These are phyloP conservation scores for Leishmania lainsoni DNA, from an alignment of 208 protist species.

Conservation along the genomic window DNA sequence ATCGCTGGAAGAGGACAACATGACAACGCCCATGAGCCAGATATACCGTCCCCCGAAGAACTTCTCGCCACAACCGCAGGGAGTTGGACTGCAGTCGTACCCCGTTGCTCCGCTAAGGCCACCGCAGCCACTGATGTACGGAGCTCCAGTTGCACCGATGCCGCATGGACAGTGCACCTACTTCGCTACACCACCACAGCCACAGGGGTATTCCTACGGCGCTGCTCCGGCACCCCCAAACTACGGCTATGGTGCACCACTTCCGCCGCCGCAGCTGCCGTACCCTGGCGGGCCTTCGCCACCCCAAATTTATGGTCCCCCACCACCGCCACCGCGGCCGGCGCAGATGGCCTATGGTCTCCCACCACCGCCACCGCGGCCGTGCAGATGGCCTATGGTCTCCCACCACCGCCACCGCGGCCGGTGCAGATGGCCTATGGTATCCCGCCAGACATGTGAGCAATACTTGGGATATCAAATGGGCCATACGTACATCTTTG, in stretches of 20 bases:
- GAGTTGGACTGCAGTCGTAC: conserved; percentile 14
- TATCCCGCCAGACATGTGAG: conserved; percentile 30
- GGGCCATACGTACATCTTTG: not conserved
- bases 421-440: conserved; percentile 35
- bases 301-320: conserved; percentile 13
- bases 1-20: conserved; percentile 40
- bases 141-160: not conserved
- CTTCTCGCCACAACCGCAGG: not conserved
- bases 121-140: conserved; percentile 29
- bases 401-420: conserved; percentile 6
- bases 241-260: conserved; percentile 9
- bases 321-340: conserved; percentile 6
- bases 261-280: conserved; percentile 6
- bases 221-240: conserved; percentile 10
- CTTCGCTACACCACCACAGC: conserved; percentile 4
- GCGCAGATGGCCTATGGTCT: conserved; percentile 38
- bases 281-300: conserved; percentile 20
- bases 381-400: conserved; percentile 32
- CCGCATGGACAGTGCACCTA: conserved; percentile 1
- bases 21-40: conserved; percentile 19
- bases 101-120: conserved; percentile 17
- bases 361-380: conserved; percentile 15
- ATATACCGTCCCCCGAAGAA: conserved; percentile 30
- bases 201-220: conserved; percentile 11
- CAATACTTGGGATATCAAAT: not conserved